Evolutionary conservation across 1,284 basidiomycete species (phyloP), one percentile per base, ranked within the genome.

Genomic region (Fomitopsis pinicola): DNA sequence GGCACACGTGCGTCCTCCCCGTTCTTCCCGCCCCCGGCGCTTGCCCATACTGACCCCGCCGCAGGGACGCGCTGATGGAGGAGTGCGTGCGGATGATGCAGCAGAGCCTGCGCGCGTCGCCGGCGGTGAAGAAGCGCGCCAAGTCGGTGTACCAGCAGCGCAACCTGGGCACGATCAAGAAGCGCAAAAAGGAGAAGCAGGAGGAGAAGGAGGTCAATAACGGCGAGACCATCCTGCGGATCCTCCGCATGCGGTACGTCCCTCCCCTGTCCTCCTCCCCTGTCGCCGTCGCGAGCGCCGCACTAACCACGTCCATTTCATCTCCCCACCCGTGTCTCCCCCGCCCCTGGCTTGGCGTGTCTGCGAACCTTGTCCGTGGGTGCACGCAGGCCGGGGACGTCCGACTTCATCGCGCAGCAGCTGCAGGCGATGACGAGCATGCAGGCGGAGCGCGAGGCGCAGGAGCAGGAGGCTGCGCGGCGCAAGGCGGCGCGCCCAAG

Each of bases 11-110:
- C 63, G 88, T 81, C 7, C 42, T 36, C 38, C 36, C 48, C 26
- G 19, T n/a, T 22, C 28, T 6, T 30, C 19, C 67, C 19, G 62
- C 44, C 40, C 28, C 33, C 69, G 42, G 62, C 55, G 9, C 2
- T 33, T 9, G 53, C 62, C 59, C 5, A 62, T 22, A 38, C 52
- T 10, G 22, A 52, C 15, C 42, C 28, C 45, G 45, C 44, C 56
- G 19, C 69, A 94, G 92, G 46, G 95, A 97, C 71, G 89, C 88
- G 15, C 78, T 96, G 42, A 96, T 96, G 94, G 94, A 97, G 74
- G 95, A 98, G 77, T 98, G 95, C 69, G 94, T 98, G 36, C 86
- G 93, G 4, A 90, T 92, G 83, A 97, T 89, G 90, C 93, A 92
- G 74, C 88, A 86, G 75, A 91, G 82, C 40, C 77, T 97, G 53